phyloP scores from a whole-genome alignment of 306 rosid genomes.

The Malus fusca region DNA sequence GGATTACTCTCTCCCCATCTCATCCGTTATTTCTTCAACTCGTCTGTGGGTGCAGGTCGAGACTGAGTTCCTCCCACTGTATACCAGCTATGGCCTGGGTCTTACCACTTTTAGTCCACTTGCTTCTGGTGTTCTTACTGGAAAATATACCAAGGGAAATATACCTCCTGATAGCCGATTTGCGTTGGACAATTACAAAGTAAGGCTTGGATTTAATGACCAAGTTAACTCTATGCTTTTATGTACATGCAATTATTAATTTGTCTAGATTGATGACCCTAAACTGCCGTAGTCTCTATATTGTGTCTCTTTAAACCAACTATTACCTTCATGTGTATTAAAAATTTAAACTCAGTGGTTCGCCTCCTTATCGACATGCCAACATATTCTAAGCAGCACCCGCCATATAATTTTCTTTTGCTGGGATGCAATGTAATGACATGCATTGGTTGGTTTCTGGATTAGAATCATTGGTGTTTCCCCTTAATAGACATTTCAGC shows the following conservation, averaged over 20 bases:
- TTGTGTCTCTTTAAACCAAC: neutral
- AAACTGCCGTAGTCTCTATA: neutral
- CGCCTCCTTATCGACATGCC: neutral
- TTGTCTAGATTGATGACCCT: neutral
- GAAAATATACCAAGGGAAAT: conserved; percentile 80
- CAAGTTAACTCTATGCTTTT: neutral
- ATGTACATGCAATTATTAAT: neutral
- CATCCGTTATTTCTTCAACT: neutral
- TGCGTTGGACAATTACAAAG: conserved; percentile 91
- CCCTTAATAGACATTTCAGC: neutral
- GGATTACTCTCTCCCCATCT: neutral
- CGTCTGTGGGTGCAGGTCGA: conserved; percentile 53
- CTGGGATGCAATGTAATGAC: neutral
- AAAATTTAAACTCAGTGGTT: neutral
- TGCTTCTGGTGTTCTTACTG: conserved; percentile 93
- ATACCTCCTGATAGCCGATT: conserved; percentile 87
- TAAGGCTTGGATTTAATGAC: conserved; percentile 15
- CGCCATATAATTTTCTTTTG: neutral
- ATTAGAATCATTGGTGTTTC: neutral
- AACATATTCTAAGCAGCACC: neutral
- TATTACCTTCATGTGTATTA: neutral
- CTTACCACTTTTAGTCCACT: conserved; percentile 98
- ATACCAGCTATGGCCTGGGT: conserved; percentile 66
- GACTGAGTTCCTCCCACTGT: conserved; percentile 76
- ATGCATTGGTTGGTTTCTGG: neutral